Conservation (phyloP, 306 rosid genomes). For the Herpetospermum pedunculosum region DNA sequence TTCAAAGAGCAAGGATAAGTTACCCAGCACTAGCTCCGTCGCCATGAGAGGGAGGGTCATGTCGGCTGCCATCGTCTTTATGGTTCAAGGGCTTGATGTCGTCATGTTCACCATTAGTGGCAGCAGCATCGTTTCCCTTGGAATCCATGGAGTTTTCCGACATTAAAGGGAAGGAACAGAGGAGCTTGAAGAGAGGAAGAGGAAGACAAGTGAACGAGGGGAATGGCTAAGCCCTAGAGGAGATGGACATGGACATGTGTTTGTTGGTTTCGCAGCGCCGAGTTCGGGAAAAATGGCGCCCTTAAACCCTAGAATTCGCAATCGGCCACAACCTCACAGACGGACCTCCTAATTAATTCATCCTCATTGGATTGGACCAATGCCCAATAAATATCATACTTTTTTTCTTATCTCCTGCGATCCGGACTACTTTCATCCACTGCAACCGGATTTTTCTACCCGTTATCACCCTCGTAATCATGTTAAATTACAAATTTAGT, state of each 20-base stretch:
- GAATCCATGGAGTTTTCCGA: slow-evolving; percentile 49
- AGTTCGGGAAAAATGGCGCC: neutral
- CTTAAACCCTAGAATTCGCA: neutral
- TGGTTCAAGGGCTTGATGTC: slow-evolving; percentile 33
- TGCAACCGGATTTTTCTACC: too few relatives aligned
- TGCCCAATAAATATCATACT: neutral
- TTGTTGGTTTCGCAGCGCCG: neutral
- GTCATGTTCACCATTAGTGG: slow-evolving; percentile 34
- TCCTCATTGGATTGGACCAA: neutral
- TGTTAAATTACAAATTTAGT: too few relatives aligned
- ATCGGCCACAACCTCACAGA: neutral
- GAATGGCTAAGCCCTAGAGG: slow-evolving; percentile 5
- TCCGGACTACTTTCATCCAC: neutral
- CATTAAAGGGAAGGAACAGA: neutral
- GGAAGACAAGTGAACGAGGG: neutral
- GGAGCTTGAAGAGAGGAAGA: neutral
- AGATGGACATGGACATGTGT: too few relatives aligned
- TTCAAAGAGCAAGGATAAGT: neutral
- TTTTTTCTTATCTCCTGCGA: neutral
- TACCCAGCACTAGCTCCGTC: slow-evolving; percentile 99
- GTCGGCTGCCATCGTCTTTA: slow-evolving; percentile 43
- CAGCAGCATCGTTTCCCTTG: slow-evolving; percentile 26
- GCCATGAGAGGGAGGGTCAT: slow-evolving; percentile 59
- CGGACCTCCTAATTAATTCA: neutral
- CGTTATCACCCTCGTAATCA: too few relatives aligned